Conservation (phyloP, 1,284 basidiomycete genomes). For the Tylopilus sp. region DNA sequence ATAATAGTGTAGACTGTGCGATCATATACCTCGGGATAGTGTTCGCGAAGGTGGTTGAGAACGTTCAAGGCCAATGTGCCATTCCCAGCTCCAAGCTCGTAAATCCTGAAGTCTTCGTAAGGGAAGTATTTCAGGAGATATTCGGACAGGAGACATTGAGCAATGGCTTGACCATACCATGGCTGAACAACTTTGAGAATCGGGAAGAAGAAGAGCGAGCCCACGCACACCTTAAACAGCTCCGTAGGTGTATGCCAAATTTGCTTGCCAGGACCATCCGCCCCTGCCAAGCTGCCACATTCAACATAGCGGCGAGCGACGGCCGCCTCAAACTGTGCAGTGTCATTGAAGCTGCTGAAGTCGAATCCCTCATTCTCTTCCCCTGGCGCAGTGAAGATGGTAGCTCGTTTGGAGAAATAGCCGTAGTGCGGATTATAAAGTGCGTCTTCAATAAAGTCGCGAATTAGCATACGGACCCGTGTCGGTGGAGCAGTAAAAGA, state of each 20-base stretch:
- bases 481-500: constrained; percentile 61
- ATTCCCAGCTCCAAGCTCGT: constrained; percentile 97
- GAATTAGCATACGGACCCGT: constrained; percentile 86
- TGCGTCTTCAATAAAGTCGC: constrained; percentile 96
- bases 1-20: constrained; percentile 88
- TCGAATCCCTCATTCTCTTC: constrained; percentile 52
- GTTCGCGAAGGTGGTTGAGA: constrained; percentile 70
- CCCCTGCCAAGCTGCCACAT: constrained; percentile 55
- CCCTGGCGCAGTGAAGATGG: constrained; percentile 73
- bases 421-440: constrained; percentile 97
- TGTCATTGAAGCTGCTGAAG: constrained; percentile 65
- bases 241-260: constrained; percentile 99
- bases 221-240: constrained; percentile 79
- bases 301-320: constrained; percentile 72
- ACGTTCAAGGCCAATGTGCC: constrained; percentile 90
- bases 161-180: constrained; percentile 89
- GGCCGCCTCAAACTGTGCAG: constrained; percentile 74
- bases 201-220: constrained; percentile 4
- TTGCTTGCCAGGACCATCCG: constrained; percentile 77
- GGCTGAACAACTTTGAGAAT: constrained; percentile 51
- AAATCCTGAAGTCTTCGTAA: constrained; percentile 91
- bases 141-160: constrained; percentile 81
- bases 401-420: constrained; percentile 90
- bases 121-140: constrained; percentile 94
- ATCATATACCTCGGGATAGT: constrained; percentile 89